Conservation (phyloP, 345 rosid species). For the Ricinus communis region DNA sequence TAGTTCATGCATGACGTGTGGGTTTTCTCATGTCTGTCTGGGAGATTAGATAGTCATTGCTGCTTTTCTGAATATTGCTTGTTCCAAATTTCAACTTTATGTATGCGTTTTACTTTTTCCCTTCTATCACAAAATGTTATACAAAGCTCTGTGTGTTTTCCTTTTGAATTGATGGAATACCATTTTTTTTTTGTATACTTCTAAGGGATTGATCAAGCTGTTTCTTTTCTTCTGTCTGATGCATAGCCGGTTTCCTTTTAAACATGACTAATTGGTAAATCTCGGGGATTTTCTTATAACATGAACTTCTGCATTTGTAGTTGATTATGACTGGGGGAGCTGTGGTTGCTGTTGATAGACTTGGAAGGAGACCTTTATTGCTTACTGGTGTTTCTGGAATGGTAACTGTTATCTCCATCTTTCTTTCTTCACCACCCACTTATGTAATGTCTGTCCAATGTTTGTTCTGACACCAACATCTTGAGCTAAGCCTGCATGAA, state of each 20-base stretch:
- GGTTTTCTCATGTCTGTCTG: neutral
- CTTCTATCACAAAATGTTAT: neutral
- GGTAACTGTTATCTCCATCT: slow-evolving; percentile 42
- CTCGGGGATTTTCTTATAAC: slow-evolving; percentile 14
- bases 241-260: neutral
- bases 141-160: too few relatives aligned
- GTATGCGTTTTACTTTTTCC: neutral
- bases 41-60: neutral
- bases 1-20: neutral
- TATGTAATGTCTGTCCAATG: neutral
- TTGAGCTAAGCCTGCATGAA: slow-evolving; percentile 13
- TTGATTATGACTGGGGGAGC: slow-evolving; percentile 92
- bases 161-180: neutral
- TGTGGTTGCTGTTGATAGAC: slow-evolving; percentile 79
- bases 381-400: slow-evolving; percentile 92
- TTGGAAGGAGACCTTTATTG: slow-evolving; percentile 91
- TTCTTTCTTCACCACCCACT: neutral
- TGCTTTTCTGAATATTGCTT: neutral
- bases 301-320: slow-evolving; percentile 36
- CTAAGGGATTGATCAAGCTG: neutral
- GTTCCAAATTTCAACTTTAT: neutral
- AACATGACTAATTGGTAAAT: neutral
- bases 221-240: neutral
- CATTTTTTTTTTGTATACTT: neutral
- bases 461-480: slow-evolving; percentile 4